These are phyloP conservation scores for Picochlorum sp. DNA, from an alignment of 139 green algal genomes.

Conservation along the genomic window DNA sequence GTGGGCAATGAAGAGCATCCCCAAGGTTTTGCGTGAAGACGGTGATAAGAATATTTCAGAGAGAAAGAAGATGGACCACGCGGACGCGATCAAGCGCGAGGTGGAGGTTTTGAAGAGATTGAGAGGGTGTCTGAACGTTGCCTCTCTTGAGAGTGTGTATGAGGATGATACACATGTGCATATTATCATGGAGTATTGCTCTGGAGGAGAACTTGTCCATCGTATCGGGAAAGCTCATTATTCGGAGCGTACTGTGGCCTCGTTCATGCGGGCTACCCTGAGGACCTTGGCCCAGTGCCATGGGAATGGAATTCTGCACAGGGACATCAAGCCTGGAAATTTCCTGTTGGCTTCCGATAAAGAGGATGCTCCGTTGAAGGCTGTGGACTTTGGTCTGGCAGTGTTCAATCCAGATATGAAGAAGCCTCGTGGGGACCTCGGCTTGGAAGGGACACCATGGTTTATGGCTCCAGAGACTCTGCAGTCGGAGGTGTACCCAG, in stretches of 20 bases:
- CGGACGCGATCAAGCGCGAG: constrained; percentile 6
- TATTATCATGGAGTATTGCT: constrained; percentile 41
- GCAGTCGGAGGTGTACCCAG: constrained; percentile 52
- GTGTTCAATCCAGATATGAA: constrained; percentile 68
- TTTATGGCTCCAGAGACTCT: constrained; percentile 78
- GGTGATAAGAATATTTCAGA: constrained; percentile 15
- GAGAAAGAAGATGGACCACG: constrained; percentile 7
- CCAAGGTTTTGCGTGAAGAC: constrained; percentile 22
- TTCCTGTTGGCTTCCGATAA: constrained; percentile 33
- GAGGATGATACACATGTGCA: constrained; percentile 39
- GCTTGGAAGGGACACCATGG: constrained; percentile 85
- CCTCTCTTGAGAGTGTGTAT: constrained; percentile 32
- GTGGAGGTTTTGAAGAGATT: constrained; percentile 31
- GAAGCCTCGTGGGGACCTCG: constrained; percentile 68
- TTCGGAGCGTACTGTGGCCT: constrained; percentile 41
- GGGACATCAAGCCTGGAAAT: constrained; percentile 48
- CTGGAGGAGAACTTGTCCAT: constrained; percentile 35
- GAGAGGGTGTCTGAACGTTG: constrained; percentile 35
- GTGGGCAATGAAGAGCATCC: constrained; percentile 30
- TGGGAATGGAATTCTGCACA: constrained; percentile 32
- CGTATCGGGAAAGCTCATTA: constrained; percentile 26
- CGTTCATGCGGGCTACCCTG: constrained; percentile 33
- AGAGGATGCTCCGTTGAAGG: constrained; percentile 34
- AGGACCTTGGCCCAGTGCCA: constrained; percentile 43
- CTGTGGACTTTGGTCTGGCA: constrained; percentile 47